Conservation (phyloP, 805 yeast genomes). For the Tetrapisispora iriomotensis region DNA sequence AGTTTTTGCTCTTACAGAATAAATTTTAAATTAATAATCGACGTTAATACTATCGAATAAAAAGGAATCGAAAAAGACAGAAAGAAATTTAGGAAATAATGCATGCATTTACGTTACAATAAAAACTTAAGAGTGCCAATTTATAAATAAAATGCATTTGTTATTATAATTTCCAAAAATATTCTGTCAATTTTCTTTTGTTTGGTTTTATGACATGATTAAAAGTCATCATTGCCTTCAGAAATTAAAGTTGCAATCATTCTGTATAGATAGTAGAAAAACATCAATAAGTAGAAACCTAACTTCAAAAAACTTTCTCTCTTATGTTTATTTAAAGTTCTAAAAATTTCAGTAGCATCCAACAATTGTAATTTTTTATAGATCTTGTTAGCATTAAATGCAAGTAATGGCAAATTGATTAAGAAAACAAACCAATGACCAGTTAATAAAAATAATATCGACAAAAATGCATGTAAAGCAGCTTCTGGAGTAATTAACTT, state of each 20-base stretch:
- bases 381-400: constrained; percentile 74
- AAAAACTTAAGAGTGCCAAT: too few relatives aligned
- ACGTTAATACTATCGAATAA: too few relatives aligned
- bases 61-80: too few relatives aligned
- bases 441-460: constrained; percentile 62
- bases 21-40: too few relatives aligned
- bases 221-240: constrained; percentile 28
- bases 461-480: constrained; percentile 60
- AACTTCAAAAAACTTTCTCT: constrained; percentile 83
- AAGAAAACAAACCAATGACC: constrained; percentile 91
- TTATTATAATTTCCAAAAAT: too few relatives aligned
- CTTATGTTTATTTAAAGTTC: constrained; percentile 88
- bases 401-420: constrained; percentile 72
- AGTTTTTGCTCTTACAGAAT: too few relatives aligned
- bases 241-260: constrained; percentile 90
- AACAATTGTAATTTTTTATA: constrained; percentile 71
- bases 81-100: too few relatives aligned
- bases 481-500: constrained; percentile 88
- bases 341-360: constrained; percentile 95
- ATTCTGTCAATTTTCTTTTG: background rate
- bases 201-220: background rate
- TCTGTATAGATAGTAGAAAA: constrained; percentile 91
- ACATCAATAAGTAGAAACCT: constrained; percentile 83
- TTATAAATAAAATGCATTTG: too few relatives aligned
- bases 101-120: too few relatives aligned